Evolutionary conservation across 192 early-diverging fungal genomes (phyloP).

Genomic region (Backusella tarrabulga): DNA sequence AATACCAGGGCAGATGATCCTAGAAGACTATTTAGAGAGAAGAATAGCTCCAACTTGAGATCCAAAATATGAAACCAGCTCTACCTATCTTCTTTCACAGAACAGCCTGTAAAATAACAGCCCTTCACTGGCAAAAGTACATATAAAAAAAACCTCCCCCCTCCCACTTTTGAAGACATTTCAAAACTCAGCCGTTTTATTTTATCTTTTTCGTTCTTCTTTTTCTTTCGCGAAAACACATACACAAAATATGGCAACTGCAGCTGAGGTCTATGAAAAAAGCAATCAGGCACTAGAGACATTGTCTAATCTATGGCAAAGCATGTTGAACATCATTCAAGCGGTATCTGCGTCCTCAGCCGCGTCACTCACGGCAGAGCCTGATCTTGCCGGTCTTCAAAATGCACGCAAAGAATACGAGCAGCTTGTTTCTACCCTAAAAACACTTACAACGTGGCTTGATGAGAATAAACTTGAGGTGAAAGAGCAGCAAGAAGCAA

Average conservation of each 20-base stretch:
- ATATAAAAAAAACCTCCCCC: too few relatives aligned
- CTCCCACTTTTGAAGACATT: too few relatives aligned
- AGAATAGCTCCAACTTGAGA: too few relatives aligned
- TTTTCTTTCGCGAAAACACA: too few relatives aligned
- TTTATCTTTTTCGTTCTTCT: too few relatives aligned
- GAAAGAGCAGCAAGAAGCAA: not conserved
- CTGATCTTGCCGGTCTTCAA: constrained; percentile 18
- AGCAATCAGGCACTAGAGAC: constrained; percentile 16
- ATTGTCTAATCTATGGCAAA: constrained; percentile 22
- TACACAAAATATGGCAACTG: not conserved
- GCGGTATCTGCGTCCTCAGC: constrained; percentile 4
- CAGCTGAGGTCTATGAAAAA: constrained; percentile 10
- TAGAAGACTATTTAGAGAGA: too few relatives aligned
- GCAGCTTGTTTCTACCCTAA: not conserved
- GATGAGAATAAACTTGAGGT: not conserved
- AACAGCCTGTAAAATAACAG: too few relatives aligned
- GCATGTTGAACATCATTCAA: constrained; percentile 20
- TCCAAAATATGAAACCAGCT: too few relatives aligned
- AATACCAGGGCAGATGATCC: too few relatives aligned
- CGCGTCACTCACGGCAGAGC: constrained; percentile 17
- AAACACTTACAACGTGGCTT: not conserved
- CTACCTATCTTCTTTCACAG: too few relatives aligned
- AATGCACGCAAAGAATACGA: constrained; percentile 24
- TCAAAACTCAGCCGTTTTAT: too few relatives aligned
- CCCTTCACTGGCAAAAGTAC: too few relatives aligned